Conservation (phyloP, 371 early-diverging fungal species). For the Mortierella sp. region DNA sequence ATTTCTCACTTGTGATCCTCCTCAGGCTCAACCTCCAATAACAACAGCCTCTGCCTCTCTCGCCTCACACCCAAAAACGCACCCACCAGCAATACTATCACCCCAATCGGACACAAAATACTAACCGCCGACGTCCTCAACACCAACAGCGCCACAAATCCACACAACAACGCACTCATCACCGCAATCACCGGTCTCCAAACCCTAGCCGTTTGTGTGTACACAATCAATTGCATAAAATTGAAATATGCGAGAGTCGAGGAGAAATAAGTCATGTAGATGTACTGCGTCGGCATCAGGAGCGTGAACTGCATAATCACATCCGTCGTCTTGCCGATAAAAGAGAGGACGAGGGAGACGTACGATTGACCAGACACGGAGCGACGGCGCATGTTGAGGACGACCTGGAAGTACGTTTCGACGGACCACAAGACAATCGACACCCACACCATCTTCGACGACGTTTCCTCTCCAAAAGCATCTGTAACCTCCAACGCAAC, state of each 20-base stretch:
- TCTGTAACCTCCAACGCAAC: constrained; percentile 22
- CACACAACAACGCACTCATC: constrained; percentile 27
- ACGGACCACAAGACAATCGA: constrained; percentile 44
- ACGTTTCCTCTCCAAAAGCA: constrained; percentile 30
- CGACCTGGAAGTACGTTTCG: constrained; percentile 45
- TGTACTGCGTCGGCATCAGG: constrained; percentile 33
- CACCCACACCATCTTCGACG: constrained; percentile 35
- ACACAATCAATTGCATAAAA: constrained; percentile 23
- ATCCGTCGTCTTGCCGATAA: constrained; percentile 49
- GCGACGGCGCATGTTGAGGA: constrained; percentile 42
- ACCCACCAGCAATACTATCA: constrained; percentile 6
- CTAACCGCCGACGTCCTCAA: constrained; percentile 31
- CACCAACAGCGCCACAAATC: constrained; percentile 25
- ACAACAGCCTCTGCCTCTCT: neutral
- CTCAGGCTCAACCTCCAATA: neutral
- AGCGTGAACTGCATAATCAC: constrained; percentile 44
- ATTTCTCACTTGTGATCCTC: neutral
- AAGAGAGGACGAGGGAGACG: constrained; percentile 33
- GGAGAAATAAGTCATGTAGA: constrained; percentile 46
- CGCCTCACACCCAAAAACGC: constrained; percentile 8
- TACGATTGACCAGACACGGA: constrained; percentile 48
- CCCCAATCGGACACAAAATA: constrained; percentile 37
- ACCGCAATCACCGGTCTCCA: constrained; percentile 11
- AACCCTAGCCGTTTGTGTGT: constrained; percentile 22
- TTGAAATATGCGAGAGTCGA: constrained; percentile 40